A percentile compares a stretch with the other conserved stretches of the same genome.
These are phyloP conservation scores for Ogataea hybrid DNA, from an alignment of 1,139 yeast genomes.

Conservation along the genomic window DNA sequence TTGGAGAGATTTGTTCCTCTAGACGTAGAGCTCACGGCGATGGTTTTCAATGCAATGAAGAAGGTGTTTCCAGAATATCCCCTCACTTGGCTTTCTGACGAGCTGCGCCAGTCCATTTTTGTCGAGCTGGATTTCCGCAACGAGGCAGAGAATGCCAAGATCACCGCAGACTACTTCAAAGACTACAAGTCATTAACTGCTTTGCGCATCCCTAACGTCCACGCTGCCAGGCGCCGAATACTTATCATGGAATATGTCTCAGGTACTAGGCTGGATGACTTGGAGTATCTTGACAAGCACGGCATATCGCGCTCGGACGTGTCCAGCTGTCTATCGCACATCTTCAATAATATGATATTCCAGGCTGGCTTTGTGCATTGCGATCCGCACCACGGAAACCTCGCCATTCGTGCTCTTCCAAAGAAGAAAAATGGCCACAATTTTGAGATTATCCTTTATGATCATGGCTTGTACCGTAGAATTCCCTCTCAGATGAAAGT, in stretches of 20 bases:
- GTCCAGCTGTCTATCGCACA: slow-evolving; percentile 81
- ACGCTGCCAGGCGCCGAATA: slow-evolving; percentile 65
- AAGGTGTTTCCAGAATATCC: slow-evolving; percentile 92
- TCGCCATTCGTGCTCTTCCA: slow-evolving; percentile 64
- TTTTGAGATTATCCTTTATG: slow-evolving; percentile 88
- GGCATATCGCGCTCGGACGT: slow-evolving; percentile 75
- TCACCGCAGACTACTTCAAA: slow-evolving; percentile 66
- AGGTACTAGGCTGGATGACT: slow-evolving; percentile 82
- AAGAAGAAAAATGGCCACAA: slow-evolving; percentile 51
- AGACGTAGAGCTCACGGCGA: slow-evolving; percentile 74
- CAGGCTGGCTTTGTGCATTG: slow-evolving; percentile 92
- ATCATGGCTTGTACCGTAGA: slow-evolving; percentile 89
- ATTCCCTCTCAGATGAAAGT: slow-evolving; percentile 77
- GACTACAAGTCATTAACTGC: slow-evolving; percentile 63
- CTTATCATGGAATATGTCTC: slow-evolving; percentile 84
- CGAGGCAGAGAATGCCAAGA: slow-evolving; percentile 79
- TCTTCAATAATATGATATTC: slow-evolving; percentile 93
- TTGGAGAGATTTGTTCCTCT: slow-evolving; percentile 85
- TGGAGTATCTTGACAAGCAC: slow-evolving; percentile 58
- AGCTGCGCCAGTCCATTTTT: slow-evolving; percentile 77
- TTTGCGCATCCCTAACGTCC: slow-evolving; percentile 70
- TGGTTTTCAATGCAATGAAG: slow-evolving; percentile 73
- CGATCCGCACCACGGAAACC: slow-evolving; percentile 97
- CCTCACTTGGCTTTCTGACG: slow-evolving; percentile 90
- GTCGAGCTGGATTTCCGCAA: slow-evolving; percentile 85